Base-by-base conservation (phyloP, 768 basidiomycete species). In the Phanerochaete carnosa region DNA sequence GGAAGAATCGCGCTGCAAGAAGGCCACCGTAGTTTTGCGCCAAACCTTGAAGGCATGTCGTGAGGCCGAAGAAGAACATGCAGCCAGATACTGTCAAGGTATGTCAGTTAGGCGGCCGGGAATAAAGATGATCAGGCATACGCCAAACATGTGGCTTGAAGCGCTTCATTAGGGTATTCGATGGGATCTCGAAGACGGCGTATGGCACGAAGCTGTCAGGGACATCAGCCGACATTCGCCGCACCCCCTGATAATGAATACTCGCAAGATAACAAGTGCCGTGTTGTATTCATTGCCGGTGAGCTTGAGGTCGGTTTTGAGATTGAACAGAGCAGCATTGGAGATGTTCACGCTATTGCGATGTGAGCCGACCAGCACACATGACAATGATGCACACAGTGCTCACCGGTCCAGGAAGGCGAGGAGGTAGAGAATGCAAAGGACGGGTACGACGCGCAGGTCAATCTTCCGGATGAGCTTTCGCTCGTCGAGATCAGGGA, bases 391-490 rank as follows among this genome's bases (percentile, higher is more conserved):
- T 6, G 29, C 11, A 6, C 26, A 32, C 37, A 19, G 50, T 26
- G 58, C 68, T 45, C 35, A 70, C 70, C 69, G 66, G 52, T 74
- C 74, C 19, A 80, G 71, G 70, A 80, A 80, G 19, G 77, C 76
- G 13, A 80, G 69, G 9, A 79, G 68, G 65, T 78, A 78, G 26
- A 82, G 71, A 3, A 79, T 62, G 35, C 74, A 73, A 16, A 82
- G 71, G 59, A 74, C 76, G 39, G 80, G 80, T 3, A 81, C 69
- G 49, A 82, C 65, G 30, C 67, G 70, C 6, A 68, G 19, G 62
- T 76, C 75, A 28, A 76, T 70, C 66, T 76, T 76, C 30, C 69
- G 64, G n/a, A 75, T n/a, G 25, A 75, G 59, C 57, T 68, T 69
- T 5, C 66, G 61, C 57, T 72, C 72, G 57, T 74, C 60, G 35